Evolutionary conservation across 192 early-diverging fungal genomes (phyloP), one percentile per base, ranked within the genome.

Genomic region (Chytriomyces sp.): DNA sequence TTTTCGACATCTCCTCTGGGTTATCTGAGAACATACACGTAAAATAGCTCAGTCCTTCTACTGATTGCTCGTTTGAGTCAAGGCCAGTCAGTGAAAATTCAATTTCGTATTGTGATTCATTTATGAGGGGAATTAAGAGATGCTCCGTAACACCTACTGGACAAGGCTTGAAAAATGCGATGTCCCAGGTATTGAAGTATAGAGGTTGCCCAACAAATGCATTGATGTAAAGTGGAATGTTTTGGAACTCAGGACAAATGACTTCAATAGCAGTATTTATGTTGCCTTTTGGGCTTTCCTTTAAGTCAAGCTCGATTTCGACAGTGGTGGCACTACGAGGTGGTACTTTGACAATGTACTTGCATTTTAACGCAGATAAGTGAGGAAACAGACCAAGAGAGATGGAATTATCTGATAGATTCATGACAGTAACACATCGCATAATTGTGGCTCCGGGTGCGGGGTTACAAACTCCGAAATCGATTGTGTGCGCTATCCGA

Each of bases 201-300:
- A 86, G 22, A 3, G 87, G 83, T 26, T 84, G 81, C 17, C 87
- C 87, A 40, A 87, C 72, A 56, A 75, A 88, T 25, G 81, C 87
- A 5, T 68, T 72, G 28, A 88, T 76, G 36, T 77, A 74, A 5
- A 87, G 44, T 6, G 81, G 83, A 44, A 87, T 81, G 49, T 84
- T 85, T 65, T 87, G 81, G 71, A 88, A 88, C 58, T 85, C 87
- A n/a, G 83, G 85, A 59, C 87, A 88, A 28, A 84, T 79, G 12
- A 86, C 75, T 69, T 87, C 85, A 14, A 88, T 84, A 3, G 77
- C 80, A 4, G 81, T 80, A 52, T 49, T 70, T n/a, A 85, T 52
- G 59, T 81, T 82, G 2, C 85, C 83, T 39, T 39, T 57, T 5
- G 54, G 30, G 32, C 65, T 39, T 34, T 77, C 77, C 5, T 59